Conservation (phyloP, 768 basidiomycete genomes). For the Ramaria sp. region DNA sequence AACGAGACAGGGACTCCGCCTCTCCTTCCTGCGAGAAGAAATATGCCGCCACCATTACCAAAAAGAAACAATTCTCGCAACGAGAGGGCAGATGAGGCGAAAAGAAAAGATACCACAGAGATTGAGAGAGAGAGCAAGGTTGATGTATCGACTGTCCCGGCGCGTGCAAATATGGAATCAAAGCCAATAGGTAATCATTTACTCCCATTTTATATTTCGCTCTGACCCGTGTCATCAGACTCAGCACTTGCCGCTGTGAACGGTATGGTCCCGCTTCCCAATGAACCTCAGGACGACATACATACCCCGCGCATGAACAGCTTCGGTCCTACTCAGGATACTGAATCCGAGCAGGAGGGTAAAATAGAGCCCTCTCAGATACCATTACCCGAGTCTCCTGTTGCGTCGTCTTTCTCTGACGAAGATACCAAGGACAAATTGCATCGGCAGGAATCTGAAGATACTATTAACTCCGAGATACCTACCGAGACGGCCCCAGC, state of each 20-base stretch:
- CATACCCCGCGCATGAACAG: too few species aligned
- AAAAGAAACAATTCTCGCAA: slow-evolving; percentile 33
- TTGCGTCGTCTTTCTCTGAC: background rate
- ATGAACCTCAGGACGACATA: too few species aligned
- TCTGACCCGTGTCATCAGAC: too few species aligned
- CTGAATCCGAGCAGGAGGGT: background rate
- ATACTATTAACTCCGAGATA: background rate
- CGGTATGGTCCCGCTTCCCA: too few species aligned
- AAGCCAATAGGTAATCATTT: background rate
- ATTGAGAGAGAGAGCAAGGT: background rate
- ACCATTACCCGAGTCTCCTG: background rate
- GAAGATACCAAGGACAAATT: background rate
- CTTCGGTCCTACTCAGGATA: too few species aligned
- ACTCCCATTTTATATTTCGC: too few species aligned
- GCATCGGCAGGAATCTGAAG: background rate
- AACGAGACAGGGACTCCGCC: background rate
- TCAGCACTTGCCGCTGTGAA: too few species aligned
- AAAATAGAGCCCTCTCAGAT: background rate
- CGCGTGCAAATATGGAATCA: background rate
- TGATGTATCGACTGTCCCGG: background rate
- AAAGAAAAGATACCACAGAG: background rate
- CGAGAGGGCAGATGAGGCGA: background rate
- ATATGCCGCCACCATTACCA: slow-evolving; percentile 39
- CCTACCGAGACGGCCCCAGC: too few species aligned
- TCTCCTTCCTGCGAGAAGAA: background rate